Evolutionary conservation across 306 rosid species (phyloP), one percentile per base, ranked within the genome.

Genomic region (Casuarina cunninghamiana): DNA sequence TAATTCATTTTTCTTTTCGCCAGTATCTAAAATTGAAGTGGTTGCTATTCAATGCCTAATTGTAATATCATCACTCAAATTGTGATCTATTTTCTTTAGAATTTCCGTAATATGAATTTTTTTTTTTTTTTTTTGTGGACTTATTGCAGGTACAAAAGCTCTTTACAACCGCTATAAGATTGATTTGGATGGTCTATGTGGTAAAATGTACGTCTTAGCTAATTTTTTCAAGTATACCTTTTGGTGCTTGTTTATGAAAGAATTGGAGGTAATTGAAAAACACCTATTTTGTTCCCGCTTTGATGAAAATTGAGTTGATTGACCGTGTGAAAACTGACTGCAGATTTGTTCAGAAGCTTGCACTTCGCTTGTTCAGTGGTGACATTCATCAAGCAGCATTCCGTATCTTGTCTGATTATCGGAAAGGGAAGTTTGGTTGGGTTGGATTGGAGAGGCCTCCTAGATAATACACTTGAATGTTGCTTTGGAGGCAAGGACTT

Each of bases 381-480:
- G 86, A 91, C 78, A 76, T 65, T 70, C 86, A 95, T 82, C 98
- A 93, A 84, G 96, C 94, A 1, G 91, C 97, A 60, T 92, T 83
- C 49, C 93, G 98, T 2, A 46, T 95, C 74, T 83, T 95, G 70
- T 75, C 91, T 10, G 98, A 95, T 91, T 95, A 92, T 83, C 90
- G 96, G 51, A 95, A 89, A 86, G 98, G 97, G 6, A 91, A 73
- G 84, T 84, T 93, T 71, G 97, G 97, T 78, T 95, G 98, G 98
- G 80, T 88, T 54, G 93, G 97, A 68, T 69, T 91, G 58, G 98
- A 95, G 91, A 89, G 97, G 81, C 98, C 98, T 46, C 89, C 98
- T 26, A 79, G 82, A 58, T 92, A 84, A 91, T 63, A 49, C 61
- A 48, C 39, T 54, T 44, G 74, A 13, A 35, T 68, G 63, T 77